Evolutionary conservation across 2,329 filamentous ascomycete species (phyloP), one percentile per base, ranked within the genome.

Genomic region (Aspergillus felis): DNA sequence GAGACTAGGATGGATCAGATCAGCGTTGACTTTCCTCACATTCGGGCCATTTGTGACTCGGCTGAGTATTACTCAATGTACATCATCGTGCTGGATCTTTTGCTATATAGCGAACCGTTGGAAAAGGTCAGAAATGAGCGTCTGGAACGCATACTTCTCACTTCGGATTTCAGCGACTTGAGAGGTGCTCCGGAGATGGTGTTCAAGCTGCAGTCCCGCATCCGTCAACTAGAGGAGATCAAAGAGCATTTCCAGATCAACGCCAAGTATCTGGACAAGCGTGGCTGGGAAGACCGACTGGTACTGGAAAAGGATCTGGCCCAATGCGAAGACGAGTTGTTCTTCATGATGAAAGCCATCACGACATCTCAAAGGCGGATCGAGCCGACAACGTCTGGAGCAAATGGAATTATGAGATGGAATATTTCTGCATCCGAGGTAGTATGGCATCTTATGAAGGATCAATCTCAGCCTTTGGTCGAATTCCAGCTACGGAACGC

Each of bases 301-400:
- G 79, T 87, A n/a, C 82, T 99, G 47, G 94, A 99, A 70, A 88
- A 90, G 53, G 94, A 99, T 70, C 79, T 99, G 52, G 85, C 91
- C 9, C 86, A 86, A 22, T 97, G 91, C 68, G 94, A 97, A 72
- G 94, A 99, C 68, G 95, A 99, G 74, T 78, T 99, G 8, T 99
- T 99, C 81, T 99, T 99, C 78, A 90, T 99, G 80, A 97, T 99
- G 94, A 97, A 99, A 69, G 95, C 94, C 42, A 99, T 99, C 71
- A 99, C 94, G 1, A 95, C 92, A 2, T 95, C 93, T 4, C 94
- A 99, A 74, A 84, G 92, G 58, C 94, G 92, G 71, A 87, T 86
- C 61, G 86, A 89, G 59, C 84, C 84, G 50, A 75, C 76, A 41
- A 81, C 85, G 51, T 85, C 86, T 6, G 84, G 91, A 61, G 88